phyloP scores from a whole-genome alignment of 805 yeast species.

The Ogataea salicorniae region DNA sequence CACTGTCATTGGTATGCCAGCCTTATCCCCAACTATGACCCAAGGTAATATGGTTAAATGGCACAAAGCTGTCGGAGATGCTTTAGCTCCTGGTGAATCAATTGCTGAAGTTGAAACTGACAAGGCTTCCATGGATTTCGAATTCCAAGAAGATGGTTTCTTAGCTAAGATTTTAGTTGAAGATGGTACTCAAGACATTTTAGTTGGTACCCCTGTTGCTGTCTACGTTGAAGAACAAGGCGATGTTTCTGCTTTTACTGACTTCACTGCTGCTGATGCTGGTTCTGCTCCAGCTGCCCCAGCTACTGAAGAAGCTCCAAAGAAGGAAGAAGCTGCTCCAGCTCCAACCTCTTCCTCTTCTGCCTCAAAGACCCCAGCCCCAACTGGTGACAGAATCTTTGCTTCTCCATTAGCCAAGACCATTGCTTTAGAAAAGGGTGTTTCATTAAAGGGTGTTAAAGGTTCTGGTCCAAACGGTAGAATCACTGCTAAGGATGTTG shows the following conservation, averaged over 20 bases:
- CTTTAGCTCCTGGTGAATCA: conserved; percentile 85
- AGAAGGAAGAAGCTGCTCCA: conserved; percentile 26
- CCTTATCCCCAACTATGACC: conserved; percentile 99
- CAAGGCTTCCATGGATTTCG: conserved; percentile 97
- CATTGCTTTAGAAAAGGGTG: conserved; percentile 87
- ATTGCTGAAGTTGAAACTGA: conserved; percentile 97
- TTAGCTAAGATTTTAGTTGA: conserved; percentile 81
- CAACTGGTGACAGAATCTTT: conserved; percentile 63
- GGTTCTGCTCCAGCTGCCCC: conserved; percentile 45
- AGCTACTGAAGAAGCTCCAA: conserved; percentile 28
- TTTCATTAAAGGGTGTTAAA: conserved; percentile 74
- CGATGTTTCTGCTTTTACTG: conserved; percentile 84
- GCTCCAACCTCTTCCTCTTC: conserved; percentile 28
- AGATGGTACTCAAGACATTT: conserved; percentile 83
- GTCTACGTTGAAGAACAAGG: conserved; percentile 85
- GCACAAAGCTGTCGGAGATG: conserved; percentile 87
- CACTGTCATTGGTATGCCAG: conserved; percentile 94
- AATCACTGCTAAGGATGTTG: conserved; percentile 87
- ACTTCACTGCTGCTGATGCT: conserved; percentile 80
- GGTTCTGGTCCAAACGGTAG: conserved; percentile 97
- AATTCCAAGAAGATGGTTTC: conserved; percentile 95
- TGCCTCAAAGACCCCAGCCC: conserved; percentile 32
- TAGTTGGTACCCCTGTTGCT: conserved; percentile 94
- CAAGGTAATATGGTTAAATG: conserved; percentile 88
- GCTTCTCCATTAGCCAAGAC: conserved; percentile 96